Conservation (phyloP, 129 eudicot species). For the Arctium lappa region DNA sequence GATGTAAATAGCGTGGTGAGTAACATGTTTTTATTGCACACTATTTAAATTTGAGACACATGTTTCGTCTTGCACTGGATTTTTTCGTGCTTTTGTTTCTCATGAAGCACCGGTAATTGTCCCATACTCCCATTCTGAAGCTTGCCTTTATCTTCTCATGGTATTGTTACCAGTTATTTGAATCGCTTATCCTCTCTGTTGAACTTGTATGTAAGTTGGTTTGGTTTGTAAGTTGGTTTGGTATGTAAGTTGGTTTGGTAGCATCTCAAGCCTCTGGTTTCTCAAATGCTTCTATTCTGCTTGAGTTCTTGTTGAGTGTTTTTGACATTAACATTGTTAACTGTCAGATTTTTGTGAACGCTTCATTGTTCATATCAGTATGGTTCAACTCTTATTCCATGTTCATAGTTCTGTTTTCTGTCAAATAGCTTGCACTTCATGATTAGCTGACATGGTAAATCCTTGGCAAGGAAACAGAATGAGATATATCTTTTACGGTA, state of each 20-base stretch:
- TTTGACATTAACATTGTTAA: no score
- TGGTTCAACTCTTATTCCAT: neutral
- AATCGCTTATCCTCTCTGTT: no score
- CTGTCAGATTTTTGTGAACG: no score
- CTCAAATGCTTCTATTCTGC: no score
- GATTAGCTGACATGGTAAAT: neutral
- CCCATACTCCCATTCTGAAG: neutral
- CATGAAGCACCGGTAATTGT: neutral
- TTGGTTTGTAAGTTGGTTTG: neutral
- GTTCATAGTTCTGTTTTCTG: neutral
- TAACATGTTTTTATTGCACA: neutral
- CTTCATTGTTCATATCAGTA: no score
- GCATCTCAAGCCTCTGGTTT: neutral
- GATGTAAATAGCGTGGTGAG: conserved; percentile 98
- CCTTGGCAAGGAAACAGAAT: neutral
- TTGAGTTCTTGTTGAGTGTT: no score
- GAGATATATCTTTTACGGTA: neutral
- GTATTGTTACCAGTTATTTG: neutral
- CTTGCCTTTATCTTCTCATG: neutral
- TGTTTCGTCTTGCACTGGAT: neutral
- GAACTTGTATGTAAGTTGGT: no score
- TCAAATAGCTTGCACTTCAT: neutral
- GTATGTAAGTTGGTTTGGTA: neutral
- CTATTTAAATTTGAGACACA: neutral
- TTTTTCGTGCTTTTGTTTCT: neutral